Evolutionary conservation across 495 filamentous ascomycete genomes (phyloP).

Genomic region (Neurospora tetraspora): DNA sequence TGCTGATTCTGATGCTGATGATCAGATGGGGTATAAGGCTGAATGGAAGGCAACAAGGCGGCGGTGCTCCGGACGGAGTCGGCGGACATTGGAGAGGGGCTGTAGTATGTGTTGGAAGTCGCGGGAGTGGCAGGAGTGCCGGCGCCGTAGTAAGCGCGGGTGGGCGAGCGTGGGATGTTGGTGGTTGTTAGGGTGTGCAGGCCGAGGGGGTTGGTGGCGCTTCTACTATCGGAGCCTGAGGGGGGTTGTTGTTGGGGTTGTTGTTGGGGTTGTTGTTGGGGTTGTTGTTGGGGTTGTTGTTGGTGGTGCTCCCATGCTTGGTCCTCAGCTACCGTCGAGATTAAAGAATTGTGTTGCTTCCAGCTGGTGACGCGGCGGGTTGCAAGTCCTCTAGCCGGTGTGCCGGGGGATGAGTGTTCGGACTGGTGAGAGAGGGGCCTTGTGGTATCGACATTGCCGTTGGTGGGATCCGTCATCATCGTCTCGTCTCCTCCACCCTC

Average conservation of each 20-base stretch:
- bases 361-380: slow-evolving; percentile 12
- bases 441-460: neutral
- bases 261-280: too few species aligned
- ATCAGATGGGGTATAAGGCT: slow-evolving; percentile 32
- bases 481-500: neutral
- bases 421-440: neutral
- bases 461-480: neutral
- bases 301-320: slow-evolving; percentile 6
- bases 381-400: neutral
- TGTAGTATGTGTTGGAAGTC: slow-evolving; percentile 13
- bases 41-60: slow-evolving; percentile 24
- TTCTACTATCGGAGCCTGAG: neutral
- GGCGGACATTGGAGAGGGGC: slow-evolving; percentile 24
- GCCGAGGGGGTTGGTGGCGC: slow-evolving; percentile 1
- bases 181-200: slow-evolving; percentile 14
- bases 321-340: slow-evolving; percentile 5
- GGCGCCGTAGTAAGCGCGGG: slow-evolving; percentile 10
- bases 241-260: neutral
- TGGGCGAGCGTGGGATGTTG: slow-evolving; percentile 6
- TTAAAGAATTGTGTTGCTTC: slow-evolving; percentile 8
- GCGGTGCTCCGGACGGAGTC: slow-evolving; percentile 24
- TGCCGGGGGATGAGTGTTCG: neutral
- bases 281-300: neutral
- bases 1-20: too few species aligned
- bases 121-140: slow-evolving; percentile 14